phyloP scores from a whole-genome alignment of 2,329 filamentous ascomycete species.

The Aspergillus bombycis region DNA sequence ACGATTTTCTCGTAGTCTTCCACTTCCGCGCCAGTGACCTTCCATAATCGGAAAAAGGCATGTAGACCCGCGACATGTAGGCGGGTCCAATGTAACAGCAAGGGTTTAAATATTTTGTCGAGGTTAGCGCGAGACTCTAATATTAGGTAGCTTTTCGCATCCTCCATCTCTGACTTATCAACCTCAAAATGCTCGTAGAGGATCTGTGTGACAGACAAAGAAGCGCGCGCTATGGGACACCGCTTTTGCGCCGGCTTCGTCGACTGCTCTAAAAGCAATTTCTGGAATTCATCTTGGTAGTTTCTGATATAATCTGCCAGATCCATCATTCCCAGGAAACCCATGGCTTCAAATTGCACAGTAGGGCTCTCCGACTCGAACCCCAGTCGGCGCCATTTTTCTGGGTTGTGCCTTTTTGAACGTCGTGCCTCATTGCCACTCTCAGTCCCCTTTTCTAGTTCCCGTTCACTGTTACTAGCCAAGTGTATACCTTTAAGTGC shows the following conservation, averaged over 20 bases:
- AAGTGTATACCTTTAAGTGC: constrained; percentile 85
- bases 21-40: constrained; percentile 78
- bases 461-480: constrained; percentile 63
- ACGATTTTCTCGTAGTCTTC: constrained; percentile 92
- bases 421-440: constrained; percentile 53
- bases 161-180: constrained; percentile 78
- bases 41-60: constrained; percentile 91
- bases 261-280: constrained; percentile 86
- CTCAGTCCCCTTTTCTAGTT: constrained; percentile 32
- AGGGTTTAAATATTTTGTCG: constrained; percentile 82
- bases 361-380: constrained; percentile 90
- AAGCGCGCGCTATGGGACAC: constrained; percentile 85
- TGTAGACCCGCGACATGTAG: constrained; percentile 84
- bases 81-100: constrained; percentile 90
- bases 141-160: constrained; percentile 73
- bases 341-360: constrained; percentile 80
- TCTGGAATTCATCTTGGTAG: constrained; percentile 90
- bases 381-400: constrained; percentile 90
- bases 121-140: constrained; percentile 76
- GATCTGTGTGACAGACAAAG: constrained; percentile 81
- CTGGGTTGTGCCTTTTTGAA: constrained; percentile 75
- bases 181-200: constrained; percentile 96
- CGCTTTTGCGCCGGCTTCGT: constrained; percentile 70
- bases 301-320: constrained; percentile 90
- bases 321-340: constrained; percentile 97